phyloP scores from a whole-genome alignment of 768 basidiomycete genomes.

The Phylloporus sp. region DNA sequence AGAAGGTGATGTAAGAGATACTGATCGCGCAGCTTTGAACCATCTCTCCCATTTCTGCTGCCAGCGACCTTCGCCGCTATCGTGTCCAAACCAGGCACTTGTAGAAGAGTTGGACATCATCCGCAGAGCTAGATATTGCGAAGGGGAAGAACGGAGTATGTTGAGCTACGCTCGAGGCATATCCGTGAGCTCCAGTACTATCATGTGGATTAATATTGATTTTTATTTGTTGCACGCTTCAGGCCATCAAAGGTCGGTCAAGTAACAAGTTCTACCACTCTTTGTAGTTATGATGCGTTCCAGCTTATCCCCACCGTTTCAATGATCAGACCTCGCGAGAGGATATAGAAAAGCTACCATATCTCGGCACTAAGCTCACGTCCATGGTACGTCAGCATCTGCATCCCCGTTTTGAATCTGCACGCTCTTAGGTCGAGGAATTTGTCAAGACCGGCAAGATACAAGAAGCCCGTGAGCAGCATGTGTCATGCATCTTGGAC shows the following conservation, averaged over 20 bases:
- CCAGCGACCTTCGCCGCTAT: slow-evolving; percentile 56
- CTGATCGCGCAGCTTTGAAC: slow-evolving; percentile 19
- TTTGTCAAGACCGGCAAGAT: slow-evolving; percentile 52
- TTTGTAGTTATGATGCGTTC: background rate
- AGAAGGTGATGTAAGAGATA: slow-evolving; percentile 5
- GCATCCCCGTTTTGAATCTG: background rate
- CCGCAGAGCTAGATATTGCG: slow-evolving; percentile 52
- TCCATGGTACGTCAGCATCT: slow-evolving; percentile 38
- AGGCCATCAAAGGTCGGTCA: slow-evolving; percentile 46
- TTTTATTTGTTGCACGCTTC: background rate
- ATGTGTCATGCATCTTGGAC: slow-evolving; percentile 7
- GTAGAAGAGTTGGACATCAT: slow-evolving; percentile 56
- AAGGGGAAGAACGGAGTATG: slow-evolving; percentile 62
- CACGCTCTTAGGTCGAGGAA: slow-evolving; percentile 50
- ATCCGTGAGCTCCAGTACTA: slow-evolving; percentile 41
- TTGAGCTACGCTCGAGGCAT: slow-evolving; percentile 71
- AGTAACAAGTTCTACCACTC: background rate
- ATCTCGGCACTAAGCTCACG: slow-evolving; percentile 46
- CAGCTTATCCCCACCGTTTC: slow-evolving; percentile 48
- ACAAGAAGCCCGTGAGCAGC: slow-evolving; percentile 46
- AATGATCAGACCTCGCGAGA: slow-evolving; percentile 32
- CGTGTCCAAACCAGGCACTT: slow-evolving; percentile 65
- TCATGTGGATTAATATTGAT: background rate
- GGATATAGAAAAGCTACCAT: slow-evolving; percentile 42
- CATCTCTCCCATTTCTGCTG: slow-evolving; percentile 49